These are phyloP conservation scores for Ogataea pini DNA, from an alignment of 805 yeast genomes.

Conservation along the genomic window DNA sequence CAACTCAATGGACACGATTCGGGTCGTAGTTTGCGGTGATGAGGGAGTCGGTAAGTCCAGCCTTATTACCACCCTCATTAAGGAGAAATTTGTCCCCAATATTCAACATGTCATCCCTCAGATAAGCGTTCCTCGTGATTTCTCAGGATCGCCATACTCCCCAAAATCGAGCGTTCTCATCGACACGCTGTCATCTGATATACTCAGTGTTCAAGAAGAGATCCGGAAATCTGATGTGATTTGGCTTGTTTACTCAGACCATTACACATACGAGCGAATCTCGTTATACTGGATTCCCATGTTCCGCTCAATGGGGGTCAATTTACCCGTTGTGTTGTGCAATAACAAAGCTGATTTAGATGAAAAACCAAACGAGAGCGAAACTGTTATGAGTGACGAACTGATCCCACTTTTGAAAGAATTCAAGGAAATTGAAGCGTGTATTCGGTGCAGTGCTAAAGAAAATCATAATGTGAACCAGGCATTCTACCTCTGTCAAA, in stretches of 20 bases:
- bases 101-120: slow-evolving; percentile 81
- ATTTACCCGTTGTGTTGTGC: slow-evolving; percentile 87
- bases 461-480: slow-evolving; percentile 84
- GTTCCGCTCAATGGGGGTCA: slow-evolving; percentile 90
- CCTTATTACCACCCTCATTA: slow-evolving; percentile 75
- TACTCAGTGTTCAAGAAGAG: slow-evolving; percentile 61
- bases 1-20: slow-evolving; percentile 48
- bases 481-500: slow-evolving; percentile 87
- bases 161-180: slow-evolving; percentile 69
- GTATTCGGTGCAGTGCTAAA: slow-evolving; percentile 85
- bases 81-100: slow-evolving; percentile 76
- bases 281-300: slow-evolving; percentile 93
- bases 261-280: slow-evolving; percentile 89
- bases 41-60: slow-evolving; percentile 87
- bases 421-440: slow-evolving; percentile 91
- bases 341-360: slow-evolving; percentile 56
- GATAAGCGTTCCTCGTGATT: slow-evolving; percentile 76
- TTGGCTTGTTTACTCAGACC: slow-evolving; percentile 93
- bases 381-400: slow-evolving; percentile 64
- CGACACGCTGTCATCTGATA: slow-evolving; percentile 77
- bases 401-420: slow-evolving; percentile 84
- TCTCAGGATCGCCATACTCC: slow-evolving; percentile 57
- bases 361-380: slow-evolving; percentile 42
- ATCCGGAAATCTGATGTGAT: slow-evolving; percentile 85
- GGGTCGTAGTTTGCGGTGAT: slow-evolving; percentile 93